Conservation (phyloP, 1,139 yeast species). For the Nakaseomyces sp. region DNA sequence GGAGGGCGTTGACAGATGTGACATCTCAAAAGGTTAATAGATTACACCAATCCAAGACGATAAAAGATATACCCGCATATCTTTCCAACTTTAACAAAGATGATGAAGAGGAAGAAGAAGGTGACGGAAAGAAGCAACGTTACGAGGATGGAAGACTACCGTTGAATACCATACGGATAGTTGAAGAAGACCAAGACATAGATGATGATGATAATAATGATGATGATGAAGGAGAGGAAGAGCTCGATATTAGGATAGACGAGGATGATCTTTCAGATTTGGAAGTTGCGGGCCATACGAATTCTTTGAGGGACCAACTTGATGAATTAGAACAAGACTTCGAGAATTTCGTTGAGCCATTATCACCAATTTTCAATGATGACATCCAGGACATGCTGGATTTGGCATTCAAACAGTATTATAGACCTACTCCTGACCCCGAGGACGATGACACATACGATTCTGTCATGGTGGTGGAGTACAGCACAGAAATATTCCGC, state of each 20-base stretch:
- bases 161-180: background rate
- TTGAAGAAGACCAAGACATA: conserved; percentile 10
- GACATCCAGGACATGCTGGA: conserved; percentile 31
- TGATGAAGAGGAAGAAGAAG: conserved; percentile 14
- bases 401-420: conserved; percentile 41
- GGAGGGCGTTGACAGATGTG: conserved; percentile 22
- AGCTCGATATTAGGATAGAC: conserved; percentile 18
- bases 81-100: conserved; percentile 6
- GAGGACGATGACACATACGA: conserved; percentile 84
- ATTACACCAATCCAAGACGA: conserved; percentile 5
- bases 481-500: conserved; percentile 78
- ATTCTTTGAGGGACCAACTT: conserved; percentile 5
- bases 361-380: conserved; percentile 21
- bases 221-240: conserved; percentile 18
- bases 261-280: conserved; percentile 2
- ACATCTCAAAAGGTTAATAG: conserved; percentile 19
- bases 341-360: conserved; percentile 31
- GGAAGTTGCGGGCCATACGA: background rate
- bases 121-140: too few relatives aligned
- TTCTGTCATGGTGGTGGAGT: conserved; percentile 88
- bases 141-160: background rate
- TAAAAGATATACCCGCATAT: conserved; percentile 5
- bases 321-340: conserved; percentile 13
- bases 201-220: conserved; percentile 14
- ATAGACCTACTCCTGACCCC: conserved; percentile 50